Evolutionary conservation across 2,329 filamentous ascomycete species (phyloP), one percentile per base, ranked within the genome.

Genomic region (Pseudohalonectria lignicola): DNA sequence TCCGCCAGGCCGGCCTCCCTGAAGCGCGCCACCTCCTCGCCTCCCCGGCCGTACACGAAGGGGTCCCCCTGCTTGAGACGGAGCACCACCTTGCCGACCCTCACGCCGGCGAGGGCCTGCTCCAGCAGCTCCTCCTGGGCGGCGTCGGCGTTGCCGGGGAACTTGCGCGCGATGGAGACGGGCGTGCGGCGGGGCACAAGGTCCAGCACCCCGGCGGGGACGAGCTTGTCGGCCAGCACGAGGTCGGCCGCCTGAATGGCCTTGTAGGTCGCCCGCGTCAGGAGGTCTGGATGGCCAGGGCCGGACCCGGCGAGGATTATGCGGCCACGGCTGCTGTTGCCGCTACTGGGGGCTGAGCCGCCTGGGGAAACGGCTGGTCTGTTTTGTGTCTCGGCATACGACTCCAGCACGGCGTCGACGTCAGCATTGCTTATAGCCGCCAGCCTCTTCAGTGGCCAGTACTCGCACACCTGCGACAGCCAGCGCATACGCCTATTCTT

Each of bases 381-480:
- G n/a, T n/a, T n/a, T n/a, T n/a, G n/a, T 28, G 43, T 36, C 9
- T 46, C 52, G 5, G 69, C 63, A 51, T 94, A 94, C 3, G 83
- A 78, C 44, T 73, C 64, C n/a, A 98, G 69, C 1, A 96, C 76
- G 11, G 63, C 58, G 13, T 85, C 76, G 6, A 95, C 78, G 48
- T 96, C 88, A 8, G 72, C 71, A 50, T 94, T 86, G 4, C 74
- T 81, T 45, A 96, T 81, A 30, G 72, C 69, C 7, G 87, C 86
- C 2, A 98, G 72, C 15, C 84, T 76, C 45, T 79, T 79, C 19
- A 98, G 69, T 2, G 92, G 88, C 92, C 92, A 98, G 62, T 98
- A 98, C 64, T 98, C 92, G 69, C 92, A 98, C 37, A 98, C 86
- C 56, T 98, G 92, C 16, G 83, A 77, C 2, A 98, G 68, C 92